Evolutionary conservation across 176 grass and related monocot species (phyloP).

Genomic region (Carex kokanica): DNA sequence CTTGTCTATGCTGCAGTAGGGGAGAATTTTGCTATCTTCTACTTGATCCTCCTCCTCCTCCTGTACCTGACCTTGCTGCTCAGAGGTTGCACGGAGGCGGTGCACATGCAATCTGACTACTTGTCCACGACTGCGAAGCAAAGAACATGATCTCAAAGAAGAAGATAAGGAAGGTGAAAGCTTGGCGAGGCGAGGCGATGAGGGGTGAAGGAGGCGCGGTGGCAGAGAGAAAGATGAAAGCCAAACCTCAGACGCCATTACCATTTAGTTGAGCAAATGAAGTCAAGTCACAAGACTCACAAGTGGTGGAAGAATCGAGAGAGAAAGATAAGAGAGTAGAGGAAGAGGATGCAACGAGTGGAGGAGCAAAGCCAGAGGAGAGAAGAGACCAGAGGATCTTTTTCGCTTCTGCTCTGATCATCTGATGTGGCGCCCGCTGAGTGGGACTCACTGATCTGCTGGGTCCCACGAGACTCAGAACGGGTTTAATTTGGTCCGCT

Average conservation of each 20-base stretch:
- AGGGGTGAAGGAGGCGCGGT: conserved; percentile 30
- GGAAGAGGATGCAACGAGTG: neutral
- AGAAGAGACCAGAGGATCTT: conserved; percentile 7
- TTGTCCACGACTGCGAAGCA: neutral
- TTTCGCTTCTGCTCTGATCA: neutral
- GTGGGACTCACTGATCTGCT: conserved; percentile 10
- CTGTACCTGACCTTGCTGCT: conserved; percentile 44
- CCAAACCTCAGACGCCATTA: conserved; percentile 45
- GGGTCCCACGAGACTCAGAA: neutral
- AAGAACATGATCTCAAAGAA: conserved; percentile 7
- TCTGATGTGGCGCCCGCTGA: neutral
- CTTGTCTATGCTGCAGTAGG: conserved; percentile 75
- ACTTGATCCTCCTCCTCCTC: conserved; percentile 28
- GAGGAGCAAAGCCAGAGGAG: neutral
- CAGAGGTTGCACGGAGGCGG: conserved; percentile 18
- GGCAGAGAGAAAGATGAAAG: conserved; percentile 35
- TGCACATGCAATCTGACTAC: neutral
- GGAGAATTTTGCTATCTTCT: conserved; percentile 73
- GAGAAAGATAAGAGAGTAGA: neutral
- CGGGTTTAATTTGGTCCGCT: neutral
- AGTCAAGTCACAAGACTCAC: neutral
- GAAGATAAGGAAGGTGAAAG: neutral
- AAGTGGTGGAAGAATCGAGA: conserved; percentile 21
- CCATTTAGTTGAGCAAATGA: neutral
- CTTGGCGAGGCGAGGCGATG: conserved; percentile 29